Conservation (phyloP, 306 rosid genomes). For the Cucurbita maxima region DNA sequence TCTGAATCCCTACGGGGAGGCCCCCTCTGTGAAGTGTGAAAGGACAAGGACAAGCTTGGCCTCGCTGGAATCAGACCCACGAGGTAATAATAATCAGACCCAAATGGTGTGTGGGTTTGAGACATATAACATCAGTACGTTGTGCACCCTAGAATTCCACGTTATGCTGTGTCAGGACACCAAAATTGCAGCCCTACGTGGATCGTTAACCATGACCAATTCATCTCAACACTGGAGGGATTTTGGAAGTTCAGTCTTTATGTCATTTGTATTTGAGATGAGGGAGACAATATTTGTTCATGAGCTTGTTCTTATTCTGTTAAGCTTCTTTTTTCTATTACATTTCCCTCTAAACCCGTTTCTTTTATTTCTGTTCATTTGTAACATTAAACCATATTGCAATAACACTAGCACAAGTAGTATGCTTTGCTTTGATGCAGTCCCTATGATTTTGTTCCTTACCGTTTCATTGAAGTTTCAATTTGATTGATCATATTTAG, state of each 20-base stretch:
- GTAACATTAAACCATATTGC: neutral
- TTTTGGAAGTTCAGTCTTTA: neutral
- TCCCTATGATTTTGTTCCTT: neutral
- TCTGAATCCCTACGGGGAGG: neutral
- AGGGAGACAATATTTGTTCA: neutral
- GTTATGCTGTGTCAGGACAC: slow-evolving; percentile 19
- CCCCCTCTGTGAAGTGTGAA: neutral
- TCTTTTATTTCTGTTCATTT: neutral
- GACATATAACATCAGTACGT: slow-evolving; percentile 5
- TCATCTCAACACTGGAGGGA: neutral
- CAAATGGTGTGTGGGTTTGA: neutral
- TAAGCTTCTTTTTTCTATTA: neutral
- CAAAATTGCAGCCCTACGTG: neutral
- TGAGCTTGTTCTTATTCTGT: neutral
- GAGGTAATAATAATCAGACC: slow-evolving; percentile 2
- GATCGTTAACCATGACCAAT: neutral
- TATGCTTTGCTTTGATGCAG: neutral
- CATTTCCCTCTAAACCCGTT: neutral
- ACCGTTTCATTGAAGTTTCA: neutral
- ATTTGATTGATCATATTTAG: too few relatives aligned
- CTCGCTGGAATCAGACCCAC: neutral
- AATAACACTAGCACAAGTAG: neutral
- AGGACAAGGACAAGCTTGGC: slow-evolving; percentile 2
- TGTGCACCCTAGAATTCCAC: slow-evolving; percentile 21
- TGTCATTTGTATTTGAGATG: neutral